Base-by-base conservation (phyloP, 208 protist genomes). In the Wallacemonas sp. region DNA sequence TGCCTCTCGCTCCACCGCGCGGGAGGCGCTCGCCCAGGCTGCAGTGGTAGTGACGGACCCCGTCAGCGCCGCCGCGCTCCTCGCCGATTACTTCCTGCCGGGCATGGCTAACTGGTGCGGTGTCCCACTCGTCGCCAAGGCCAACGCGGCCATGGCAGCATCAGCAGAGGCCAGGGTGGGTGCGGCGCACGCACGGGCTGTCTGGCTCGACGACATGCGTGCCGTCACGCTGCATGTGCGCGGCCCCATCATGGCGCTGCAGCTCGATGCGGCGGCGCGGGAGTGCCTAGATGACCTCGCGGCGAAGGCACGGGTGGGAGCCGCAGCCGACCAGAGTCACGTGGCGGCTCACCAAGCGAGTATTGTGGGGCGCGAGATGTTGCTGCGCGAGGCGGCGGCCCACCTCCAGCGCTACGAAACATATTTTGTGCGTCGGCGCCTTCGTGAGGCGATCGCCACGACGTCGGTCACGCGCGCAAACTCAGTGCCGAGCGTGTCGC, bases 191-290 rank as follows among this genome's bases (percentile, higher is more conserved):
- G 38, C 24, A 21, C 37, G 30, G n/a, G 63, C 50, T 5, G 26
- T 33, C 34, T 73, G 68, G 68, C 12, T 83, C 17, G 71, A 87
- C 21, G 68, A 78, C 24, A 66, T 87, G 39, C 63, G 66, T 41
- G 46, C 68, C 45, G 72, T 87, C 68, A 83, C 76, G 4, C 53
- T 38, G 1, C 66, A 78, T 42, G 26, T 87, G 33, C 80, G 80
- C 30, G 71, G 50, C 9, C 80, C 80, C 1, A 68, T 87, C 27
- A 48, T 87, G 29, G 70, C 70, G 0, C 46, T 84, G 39, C 50
- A 80, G 33, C 57, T 80, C 33, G 61, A 80, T 29, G 62, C 70
- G 12, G 64, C 65, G n/a, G 66, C 66, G 12, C 66, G 62, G 33
- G 21, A 34, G n/a, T n/a, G n/a, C n/a, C n/a, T n/a, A n/a, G n/a